Evolutionary conservation across 306 rosid species (phyloP).

Genomic region (Phaseolus lunatus): DNA sequence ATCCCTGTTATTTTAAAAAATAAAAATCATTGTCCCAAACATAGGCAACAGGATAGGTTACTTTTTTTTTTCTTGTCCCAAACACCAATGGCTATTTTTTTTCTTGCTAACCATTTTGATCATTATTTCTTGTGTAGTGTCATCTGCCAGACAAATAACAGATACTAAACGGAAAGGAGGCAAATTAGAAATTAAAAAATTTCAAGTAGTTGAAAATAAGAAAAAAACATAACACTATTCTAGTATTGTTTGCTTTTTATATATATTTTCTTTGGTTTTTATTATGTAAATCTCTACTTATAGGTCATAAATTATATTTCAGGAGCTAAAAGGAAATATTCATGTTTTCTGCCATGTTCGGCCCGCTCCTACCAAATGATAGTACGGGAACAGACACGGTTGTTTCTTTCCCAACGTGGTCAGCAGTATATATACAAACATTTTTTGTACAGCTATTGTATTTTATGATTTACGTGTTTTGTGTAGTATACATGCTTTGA

Average conservation of each 20-base stretch:
- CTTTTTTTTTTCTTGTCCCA: too few relatives aligned
- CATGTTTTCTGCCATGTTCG: conserved; percentile 95
- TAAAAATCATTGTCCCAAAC: not conserved
- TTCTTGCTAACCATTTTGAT: too few relatives aligned
- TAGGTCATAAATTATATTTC: conserved; percentile 21
- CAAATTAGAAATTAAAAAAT: conserved; percentile 34
- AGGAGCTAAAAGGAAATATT: conserved; percentile 97
- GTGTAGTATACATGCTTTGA: conserved; percentile 2
- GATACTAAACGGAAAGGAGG: not conserved
- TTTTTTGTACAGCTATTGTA: not conserved
- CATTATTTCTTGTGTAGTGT: not conserved
- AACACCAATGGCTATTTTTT: not conserved
- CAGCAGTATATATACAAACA: conserved; percentile 59
- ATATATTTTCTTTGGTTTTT: not conserved
- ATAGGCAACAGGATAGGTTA: too few relatives aligned
- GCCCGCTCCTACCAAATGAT: conserved; percentile 93
- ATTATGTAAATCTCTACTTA: not conserved
- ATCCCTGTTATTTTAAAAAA: not conserved
- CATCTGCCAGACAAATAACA: not conserved
- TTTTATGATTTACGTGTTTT: conserved; percentile 7
- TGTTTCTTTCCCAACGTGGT: conserved; percentile 78
- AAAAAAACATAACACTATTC: conserved; percentile 82
- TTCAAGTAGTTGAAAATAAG: too few relatives aligned
- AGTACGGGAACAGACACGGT: conserved; percentile 60
- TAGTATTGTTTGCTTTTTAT: conserved; percentile 55